Conservation (phyloP, 2,329 filamentous ascomycete species). For the Seiridium cupressi region DNA sequence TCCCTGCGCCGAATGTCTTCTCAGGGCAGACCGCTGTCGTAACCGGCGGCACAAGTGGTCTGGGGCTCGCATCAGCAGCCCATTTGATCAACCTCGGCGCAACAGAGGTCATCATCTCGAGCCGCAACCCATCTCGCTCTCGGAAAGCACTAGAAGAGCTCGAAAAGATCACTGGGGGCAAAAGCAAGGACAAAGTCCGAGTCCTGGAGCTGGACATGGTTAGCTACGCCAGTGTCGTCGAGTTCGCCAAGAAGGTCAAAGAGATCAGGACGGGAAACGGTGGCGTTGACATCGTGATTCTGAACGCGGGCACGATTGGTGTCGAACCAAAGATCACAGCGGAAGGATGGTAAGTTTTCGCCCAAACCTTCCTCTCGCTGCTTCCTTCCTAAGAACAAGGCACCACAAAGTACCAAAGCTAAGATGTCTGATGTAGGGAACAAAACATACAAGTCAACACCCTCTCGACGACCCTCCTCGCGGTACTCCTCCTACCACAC, state of each 20-base stretch:
- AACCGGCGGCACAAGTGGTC: slow-evolving; percentile 38
- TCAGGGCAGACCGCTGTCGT: slow-evolving; percentile 31
- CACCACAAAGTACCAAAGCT: too few species aligned
- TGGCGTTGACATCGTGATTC: slow-evolving; percentile 40
- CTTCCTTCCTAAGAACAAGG: background rate
- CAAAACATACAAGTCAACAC: slow-evolving; percentile 57
- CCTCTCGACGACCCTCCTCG: slow-evolving; percentile 54
- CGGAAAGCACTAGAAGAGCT: slow-evolving; percentile 34
- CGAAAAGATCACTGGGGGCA: slow-evolving; percentile 16
- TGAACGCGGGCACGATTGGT: slow-evolving; percentile 39
- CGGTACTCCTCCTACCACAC: slow-evolving; percentile 48
- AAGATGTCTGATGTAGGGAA: slow-evolving; percentile 30
- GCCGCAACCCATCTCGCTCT: slow-evolving; percentile 33
- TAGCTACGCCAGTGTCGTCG: slow-evolving; percentile 39
- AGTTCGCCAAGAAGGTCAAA: slow-evolving; percentile 32
- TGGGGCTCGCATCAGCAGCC: slow-evolving; percentile 37
- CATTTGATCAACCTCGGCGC: slow-evolving; percentile 39
- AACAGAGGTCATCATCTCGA: slow-evolving; percentile 37
- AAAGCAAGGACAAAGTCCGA: slow-evolving; percentile 20
- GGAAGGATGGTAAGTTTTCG: slow-evolving; percentile 24
- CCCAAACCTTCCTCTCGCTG: background rate
- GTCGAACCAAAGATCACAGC: slow-evolving; percentile 17
- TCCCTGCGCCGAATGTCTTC: slow-evolving; percentile 10
- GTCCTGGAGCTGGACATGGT: slow-evolving; percentile 44
- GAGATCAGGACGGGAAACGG: slow-evolving; percentile 24